Base-by-base conservation (phyloP, 345 rosid species). In the Salix caprea region DNA sequence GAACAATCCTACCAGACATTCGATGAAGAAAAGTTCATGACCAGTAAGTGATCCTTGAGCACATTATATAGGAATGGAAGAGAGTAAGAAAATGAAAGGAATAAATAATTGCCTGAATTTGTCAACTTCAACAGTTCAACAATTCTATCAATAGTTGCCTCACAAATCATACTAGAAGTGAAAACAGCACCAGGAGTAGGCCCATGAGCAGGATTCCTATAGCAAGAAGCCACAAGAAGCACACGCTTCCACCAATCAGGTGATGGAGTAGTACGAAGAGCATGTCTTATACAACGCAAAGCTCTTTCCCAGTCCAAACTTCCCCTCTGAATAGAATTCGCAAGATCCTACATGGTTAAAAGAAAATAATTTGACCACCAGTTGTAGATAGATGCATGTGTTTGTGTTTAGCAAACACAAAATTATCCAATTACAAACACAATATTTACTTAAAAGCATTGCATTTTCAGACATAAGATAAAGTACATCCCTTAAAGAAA, bases 251-350 rank as follows among this genome's bases (percentile, higher is more conserved):
- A 96, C 97, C 97, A 94, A 58, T 93, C 99, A 69, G 99, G 98
- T 4, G 98, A 96, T n/a, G 99, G 99, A 72, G 99, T 90, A 78
- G 97, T 84, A 67, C 95, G 91, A 84, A 96, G 89, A 77, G 97
- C 98, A 82, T 96, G 98, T 75, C 97, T 91, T 83, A 96, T 84
- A 85, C 99, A 94, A 48, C 97, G 94, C 83, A 94, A 86, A 72
- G 98, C 98, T 89, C 99, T 94, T 84, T 96, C 98, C 99, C 99
- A 96, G 71, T 96, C 99, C 80, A 96, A 85, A 87, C 99, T 92
- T 86, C 97, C 97, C 84, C 87, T 87, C 80, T 90, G 97, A 83
- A 96, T 91, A 73, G 91, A 91, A 81, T 65, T 88, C 40, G 99
- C 97, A 82, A 93, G 91, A 81, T 96, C 99, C 99, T 96, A 82